Conservation (phyloP, 129 eudicot genomes). For the Gnaphalium uliginosum region DNA sequence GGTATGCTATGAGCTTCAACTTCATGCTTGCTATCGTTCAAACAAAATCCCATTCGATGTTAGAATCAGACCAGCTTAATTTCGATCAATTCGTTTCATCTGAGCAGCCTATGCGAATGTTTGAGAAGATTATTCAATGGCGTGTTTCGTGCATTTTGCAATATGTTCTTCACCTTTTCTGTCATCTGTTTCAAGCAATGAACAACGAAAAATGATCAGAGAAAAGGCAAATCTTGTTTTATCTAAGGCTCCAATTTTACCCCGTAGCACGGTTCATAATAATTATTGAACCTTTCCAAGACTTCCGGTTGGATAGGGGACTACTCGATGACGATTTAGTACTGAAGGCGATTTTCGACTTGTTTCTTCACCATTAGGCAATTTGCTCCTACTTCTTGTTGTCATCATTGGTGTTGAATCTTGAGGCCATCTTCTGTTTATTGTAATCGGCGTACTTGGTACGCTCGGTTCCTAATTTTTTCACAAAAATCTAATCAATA, state of each 20-base stretch:
- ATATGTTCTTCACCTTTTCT: slow-evolving; percentile 61
- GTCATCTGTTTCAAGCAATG: slow-evolving; percentile 55
- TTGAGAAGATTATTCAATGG: slow-evolving; percentile 58
- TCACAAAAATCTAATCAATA: neutral
- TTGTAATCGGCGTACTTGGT: slow-evolving; percentile 4
- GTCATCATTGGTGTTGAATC: slow-evolving; percentile 15
- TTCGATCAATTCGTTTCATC: slow-evolving; percentile 44
- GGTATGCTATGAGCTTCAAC: slow-evolving; percentile 15
- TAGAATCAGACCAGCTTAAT: slow-evolving; percentile 14
- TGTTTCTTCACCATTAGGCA: slow-evolving; percentile 37
- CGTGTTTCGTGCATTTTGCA: slow-evolving; percentile 52
- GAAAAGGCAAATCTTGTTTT: neutral
- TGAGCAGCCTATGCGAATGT: slow-evolving; percentile 70
- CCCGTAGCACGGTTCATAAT: neutral
- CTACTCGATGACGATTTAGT: slow-evolving; percentile 48
- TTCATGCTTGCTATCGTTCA: neutral
- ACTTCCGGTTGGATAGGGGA: slow-evolving; percentile 67
- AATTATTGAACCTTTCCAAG: slow-evolving; percentile 58
- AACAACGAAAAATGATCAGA: neutral
- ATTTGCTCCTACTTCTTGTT: slow-evolving; percentile 43
- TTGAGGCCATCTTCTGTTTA: slow-evolving; percentile 33
- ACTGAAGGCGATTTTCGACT: slow-evolving; percentile 66
- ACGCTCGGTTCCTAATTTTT: slow-evolving; percentile 45
- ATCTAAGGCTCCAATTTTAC: neutral
- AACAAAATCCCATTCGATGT: slow-evolving; percentile 26